Conservation (phyloP, 257 asterid species). For the Plantago elongata region DNA sequence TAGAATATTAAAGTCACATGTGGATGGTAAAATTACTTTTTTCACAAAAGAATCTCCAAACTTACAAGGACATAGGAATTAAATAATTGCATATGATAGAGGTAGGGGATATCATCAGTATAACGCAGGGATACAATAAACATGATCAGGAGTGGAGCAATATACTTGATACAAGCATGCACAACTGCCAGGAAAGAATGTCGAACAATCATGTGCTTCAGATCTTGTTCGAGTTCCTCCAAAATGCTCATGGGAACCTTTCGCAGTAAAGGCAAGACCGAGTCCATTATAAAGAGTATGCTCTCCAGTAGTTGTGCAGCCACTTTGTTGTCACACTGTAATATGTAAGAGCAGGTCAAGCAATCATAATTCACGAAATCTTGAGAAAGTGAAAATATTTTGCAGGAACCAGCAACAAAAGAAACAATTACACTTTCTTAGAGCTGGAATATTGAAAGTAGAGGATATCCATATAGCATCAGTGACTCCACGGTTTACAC, state of each 20-base stretch:
- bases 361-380: slow-evolving; percentile 4
- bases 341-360: slow-evolving; percentile 22
- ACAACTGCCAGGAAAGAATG: slow-evolving; percentile 96
- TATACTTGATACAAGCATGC: slow-evolving; percentile 93
- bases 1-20: not conserved
- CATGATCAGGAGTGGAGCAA: slow-evolving; percentile 24
- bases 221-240: slow-evolving; percentile 93
- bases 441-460: too few relatives aligned
- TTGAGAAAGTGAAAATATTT: slow-evolving; percentile 13
- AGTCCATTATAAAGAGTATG: slow-evolving; percentile 82
- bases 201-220: slow-evolving; percentile 96
- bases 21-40: not conserved
- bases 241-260: slow-evolving; percentile 71
- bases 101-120: not conserved
- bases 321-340: slow-evolving; percentile 79
- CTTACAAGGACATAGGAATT: not conserved
- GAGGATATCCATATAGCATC: too few relatives aligned
- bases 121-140: slow-evolving; percentile 16
- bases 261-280: slow-evolving; percentile 85
- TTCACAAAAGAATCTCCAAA: not conserved
- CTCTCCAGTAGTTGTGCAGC: slow-evolving; percentile 94
- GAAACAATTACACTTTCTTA: not conserved
- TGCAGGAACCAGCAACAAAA: slow-evolving; percentile 4
- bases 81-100: not conserved
- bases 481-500: too few relatives aligned